These are phyloP conservation scores for Eucalyptus dawsonii DNA, from an alignment of 345 rosid genomes.

Conservation along the genomic window DNA sequence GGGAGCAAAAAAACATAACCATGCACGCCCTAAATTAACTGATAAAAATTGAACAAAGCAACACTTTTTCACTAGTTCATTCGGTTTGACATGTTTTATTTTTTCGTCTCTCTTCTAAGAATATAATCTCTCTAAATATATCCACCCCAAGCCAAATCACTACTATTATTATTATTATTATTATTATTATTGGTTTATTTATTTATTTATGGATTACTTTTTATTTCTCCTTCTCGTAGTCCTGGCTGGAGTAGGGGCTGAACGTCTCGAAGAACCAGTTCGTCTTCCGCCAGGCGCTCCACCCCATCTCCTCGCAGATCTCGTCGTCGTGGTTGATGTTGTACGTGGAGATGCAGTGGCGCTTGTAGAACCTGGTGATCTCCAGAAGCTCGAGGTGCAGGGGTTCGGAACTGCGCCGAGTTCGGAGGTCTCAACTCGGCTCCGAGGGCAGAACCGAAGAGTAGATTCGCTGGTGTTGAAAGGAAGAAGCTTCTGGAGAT, in stretches of 20 bases:
- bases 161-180: background rate
- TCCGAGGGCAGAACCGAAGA: no score
- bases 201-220: background rate
- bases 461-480: no score
- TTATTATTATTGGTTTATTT: background rate
- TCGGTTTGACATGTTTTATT: no score
- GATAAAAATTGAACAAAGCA: background rate
- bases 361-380: constrained; percentile 63
- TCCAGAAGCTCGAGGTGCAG: no score
- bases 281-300: constrained; percentile 59
- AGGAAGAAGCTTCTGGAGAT: no score
- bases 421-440: no score
- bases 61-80: background rate
- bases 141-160: background rate
- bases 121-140: background rate
- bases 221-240: constrained; percentile 12
- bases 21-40: background rate
- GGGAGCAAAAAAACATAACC: no score
- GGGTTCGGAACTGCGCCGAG: no score
- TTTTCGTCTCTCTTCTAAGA: background rate
- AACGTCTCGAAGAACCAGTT: constrained; percentile 58
- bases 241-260: constrained; percentile 65
- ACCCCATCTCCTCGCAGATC: constrained; percentile 73
- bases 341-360: constrained; percentile 82
- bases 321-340: constrained; percentile 85